phyloP scores from a whole-genome alignment of 2,329 filamentous ascomycete species.

The Fusarium albosuccineum region DNA sequence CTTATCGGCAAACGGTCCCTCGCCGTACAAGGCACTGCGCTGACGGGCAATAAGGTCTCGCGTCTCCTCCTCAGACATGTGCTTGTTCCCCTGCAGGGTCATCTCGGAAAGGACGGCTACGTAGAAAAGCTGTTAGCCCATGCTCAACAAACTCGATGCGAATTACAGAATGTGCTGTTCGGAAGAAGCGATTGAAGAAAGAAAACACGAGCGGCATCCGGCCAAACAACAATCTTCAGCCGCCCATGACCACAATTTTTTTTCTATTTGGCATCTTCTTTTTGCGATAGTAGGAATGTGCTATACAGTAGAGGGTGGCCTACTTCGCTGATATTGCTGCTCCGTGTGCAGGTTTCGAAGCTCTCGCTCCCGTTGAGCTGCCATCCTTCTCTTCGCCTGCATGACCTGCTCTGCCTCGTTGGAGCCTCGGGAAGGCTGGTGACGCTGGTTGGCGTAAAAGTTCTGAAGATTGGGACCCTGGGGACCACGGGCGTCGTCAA shows the following conservation, averaged over 20 bases:
- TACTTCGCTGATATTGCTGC: constrained; percentile 99
- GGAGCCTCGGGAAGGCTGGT: constrained; percentile 85
- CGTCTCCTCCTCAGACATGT: constrained; percentile 94
- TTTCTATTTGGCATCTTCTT: constrained; percentile 56
- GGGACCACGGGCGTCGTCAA: constrained; percentile 76
- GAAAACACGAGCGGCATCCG: constrained; percentile 43
- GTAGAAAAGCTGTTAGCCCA: constrained; percentile 56
- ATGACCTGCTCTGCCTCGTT: constrained; percentile 98
- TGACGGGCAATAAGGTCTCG: constrained; percentile 96
- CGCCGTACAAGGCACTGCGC: constrained; percentile 93
- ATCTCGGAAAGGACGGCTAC: constrained; percentile 67
- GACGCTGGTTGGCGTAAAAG: constrained; percentile 94
- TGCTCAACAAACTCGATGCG: constrained; percentile 47
- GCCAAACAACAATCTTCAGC: constrained; percentile 39
- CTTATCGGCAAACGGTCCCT: constrained; percentile 76
- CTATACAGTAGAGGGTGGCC: constrained; percentile 83
- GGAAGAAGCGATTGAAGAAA: constrained; percentile 39
- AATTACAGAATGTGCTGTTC: constrained; percentile 45
- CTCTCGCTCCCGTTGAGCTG: constrained; percentile 98
- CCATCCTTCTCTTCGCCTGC: constrained; percentile 99
- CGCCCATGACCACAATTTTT: constrained; percentile 48
- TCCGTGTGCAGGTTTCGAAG: constrained; percentile 99
- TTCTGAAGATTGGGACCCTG: constrained; percentile 86
- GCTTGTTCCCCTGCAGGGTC: constrained; percentile 69
- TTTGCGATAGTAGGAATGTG: constrained; percentile 58